phyloP scores from a whole-genome alignment of 2,329 filamentous ascomycete genomes.

The Hypomyces rosellus region DNA sequence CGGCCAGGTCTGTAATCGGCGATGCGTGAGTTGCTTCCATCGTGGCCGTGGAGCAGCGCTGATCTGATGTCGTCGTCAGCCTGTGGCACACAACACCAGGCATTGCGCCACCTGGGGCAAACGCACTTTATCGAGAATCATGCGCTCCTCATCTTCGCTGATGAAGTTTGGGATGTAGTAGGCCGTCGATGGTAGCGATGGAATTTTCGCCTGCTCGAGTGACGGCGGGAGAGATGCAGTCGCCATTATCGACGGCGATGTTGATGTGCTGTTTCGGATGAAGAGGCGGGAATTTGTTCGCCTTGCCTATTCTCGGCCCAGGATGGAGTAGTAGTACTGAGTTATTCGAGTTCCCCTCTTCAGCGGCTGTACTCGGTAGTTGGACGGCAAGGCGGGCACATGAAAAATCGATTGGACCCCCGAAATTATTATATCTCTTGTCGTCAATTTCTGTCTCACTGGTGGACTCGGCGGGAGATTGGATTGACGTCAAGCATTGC shows the following conservation, averaged over 20 bases:
- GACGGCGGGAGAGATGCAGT: conserved; percentile 35
- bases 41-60: conserved; percentile 61
- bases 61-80: conserved; percentile 35
- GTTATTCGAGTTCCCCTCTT: too few species aligned
- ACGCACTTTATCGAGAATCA: conserved; percentile 63
- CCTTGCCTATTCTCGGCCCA: too few species aligned
- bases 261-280: neutral
- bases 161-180: conserved; percentile 90
- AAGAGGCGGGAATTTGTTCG: neutral
- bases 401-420: too few species aligned
- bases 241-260: conserved; percentile 6
- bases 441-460: too few species aligned
- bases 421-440: too few species aligned
- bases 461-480: too few species aligned
- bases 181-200: conserved; percentile 54
- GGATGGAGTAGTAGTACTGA: too few species aligned
- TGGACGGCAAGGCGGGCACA: too few species aligned
- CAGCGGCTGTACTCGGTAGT: too few species aligned
- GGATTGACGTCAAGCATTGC: too few species aligned
- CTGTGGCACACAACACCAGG: neutral
- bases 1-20: conserved; percentile 85
- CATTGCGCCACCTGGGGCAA: neutral
- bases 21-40: conserved; percentile 85
- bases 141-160: conserved; percentile 62
- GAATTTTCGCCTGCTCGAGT: conserved; percentile 48